Evolutionary conservation across 129 eudicot genomes (phyloP).

Genomic region (Chrysanthemum seticuspe): DNA sequence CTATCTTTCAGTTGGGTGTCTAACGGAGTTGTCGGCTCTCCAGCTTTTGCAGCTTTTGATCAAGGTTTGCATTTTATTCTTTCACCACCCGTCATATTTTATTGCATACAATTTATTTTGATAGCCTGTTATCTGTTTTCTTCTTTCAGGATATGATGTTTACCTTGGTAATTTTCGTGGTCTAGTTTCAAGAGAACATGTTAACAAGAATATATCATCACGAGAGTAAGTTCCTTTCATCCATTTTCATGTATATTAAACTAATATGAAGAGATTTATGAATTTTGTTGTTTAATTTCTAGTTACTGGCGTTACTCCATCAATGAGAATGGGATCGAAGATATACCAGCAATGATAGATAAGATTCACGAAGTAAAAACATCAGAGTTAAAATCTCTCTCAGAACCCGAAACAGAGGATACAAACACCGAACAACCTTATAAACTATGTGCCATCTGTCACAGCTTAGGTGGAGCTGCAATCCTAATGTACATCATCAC

Average conservation of each 20-base stretch:
- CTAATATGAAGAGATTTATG: too few species aligned
- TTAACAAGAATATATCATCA: slow-evolving; percentile 74
- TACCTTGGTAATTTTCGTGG: slow-evolving; percentile 94
- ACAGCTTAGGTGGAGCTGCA: slow-evolving; percentile 96
- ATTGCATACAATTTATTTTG: background rate
- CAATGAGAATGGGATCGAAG: slow-evolving; percentile 83
- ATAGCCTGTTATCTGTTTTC: background rate
- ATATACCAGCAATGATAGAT: slow-evolving; percentile 87
- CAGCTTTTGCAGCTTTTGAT: slow-evolving; percentile 98
- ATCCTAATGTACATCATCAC: slow-evolving; percentile 76
- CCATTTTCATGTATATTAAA: background rate
- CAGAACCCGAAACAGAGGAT: slow-evolving; percentile 35
- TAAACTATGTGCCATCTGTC: slow-evolving; percentile 73
- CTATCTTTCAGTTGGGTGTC: slow-evolving; percentile 76
- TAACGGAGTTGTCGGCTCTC: slow-evolving; percentile 97
- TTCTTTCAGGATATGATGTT: slow-evolving; percentile 82
- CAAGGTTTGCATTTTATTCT: slow-evolving; percentile 62
- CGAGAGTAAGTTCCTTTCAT: slow-evolving; percentile 64
- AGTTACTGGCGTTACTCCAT: slow-evolving; percentile 94
- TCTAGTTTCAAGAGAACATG: slow-evolving; percentile 86
- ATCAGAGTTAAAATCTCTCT: slow-evolving; percentile 48
- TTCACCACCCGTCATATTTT: slow-evolving; percentile 5
- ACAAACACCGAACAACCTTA: slow-evolving; percentile 64
- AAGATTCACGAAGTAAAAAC: slow-evolving; percentile 82
- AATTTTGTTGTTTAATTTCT: background rate